A percentile compares a stretch with the other conserved stretches of the same genome.
Evolutionary conservation across 352 stramenopile genomes (phyloP).

Genomic region (Phytopythium delawarense): DNA sequence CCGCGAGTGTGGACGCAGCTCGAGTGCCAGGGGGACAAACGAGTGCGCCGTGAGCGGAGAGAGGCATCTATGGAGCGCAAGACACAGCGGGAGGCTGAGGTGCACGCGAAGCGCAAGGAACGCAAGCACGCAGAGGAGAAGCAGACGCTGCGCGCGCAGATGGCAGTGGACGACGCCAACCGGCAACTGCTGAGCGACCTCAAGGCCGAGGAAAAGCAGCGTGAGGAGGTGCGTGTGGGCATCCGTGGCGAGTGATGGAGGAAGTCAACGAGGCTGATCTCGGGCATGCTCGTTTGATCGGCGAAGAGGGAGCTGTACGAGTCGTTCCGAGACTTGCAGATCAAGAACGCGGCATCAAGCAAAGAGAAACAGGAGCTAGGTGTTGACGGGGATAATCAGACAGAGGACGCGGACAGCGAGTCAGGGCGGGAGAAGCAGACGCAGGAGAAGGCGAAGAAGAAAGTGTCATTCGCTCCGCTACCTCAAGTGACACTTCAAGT

Average conservation of each 20-base stretch:
- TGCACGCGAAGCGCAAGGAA: conserved; percentile 48
- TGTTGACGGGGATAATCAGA: conserved; percentile 10
- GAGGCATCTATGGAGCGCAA: conserved; percentile 66
- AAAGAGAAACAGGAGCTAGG: neutral
- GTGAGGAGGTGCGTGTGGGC: conserved; percentile 54
- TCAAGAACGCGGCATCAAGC: conserved; percentile 3
- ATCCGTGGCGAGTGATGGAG: neutral
- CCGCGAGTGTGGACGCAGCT: conserved; percentile 42
- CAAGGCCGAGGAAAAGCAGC: conserved; percentile 71
- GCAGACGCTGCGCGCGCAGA: conserved; percentile 70
- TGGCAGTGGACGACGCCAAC: conserved; percentile 75
- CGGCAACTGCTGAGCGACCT: conserved; percentile 67
- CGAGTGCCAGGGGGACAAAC: conserved; percentile 30
- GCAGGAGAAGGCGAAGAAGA: conserved; percentile 19
- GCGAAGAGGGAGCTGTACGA: conserved; percentile 62
- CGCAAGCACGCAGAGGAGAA: conserved; percentile 63
- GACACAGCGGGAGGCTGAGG: conserved; percentile 26
- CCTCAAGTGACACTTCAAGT: conserved; percentile 6
- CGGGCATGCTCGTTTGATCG: neutral
- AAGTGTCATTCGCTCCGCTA: conserved; percentile 34
- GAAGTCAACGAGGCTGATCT: neutral
- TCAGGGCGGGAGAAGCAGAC: conserved; percentile 4
- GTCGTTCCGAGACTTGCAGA: conserved; percentile 51
- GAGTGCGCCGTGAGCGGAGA: conserved; percentile 31
- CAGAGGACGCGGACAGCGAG: neutral